Evolutionary conservation across 225 moss, liverwort and hornwort genomes (phyloP), one percentile per base, ranked within the genome.

Genomic region (Straminergon stramineum): DNA sequence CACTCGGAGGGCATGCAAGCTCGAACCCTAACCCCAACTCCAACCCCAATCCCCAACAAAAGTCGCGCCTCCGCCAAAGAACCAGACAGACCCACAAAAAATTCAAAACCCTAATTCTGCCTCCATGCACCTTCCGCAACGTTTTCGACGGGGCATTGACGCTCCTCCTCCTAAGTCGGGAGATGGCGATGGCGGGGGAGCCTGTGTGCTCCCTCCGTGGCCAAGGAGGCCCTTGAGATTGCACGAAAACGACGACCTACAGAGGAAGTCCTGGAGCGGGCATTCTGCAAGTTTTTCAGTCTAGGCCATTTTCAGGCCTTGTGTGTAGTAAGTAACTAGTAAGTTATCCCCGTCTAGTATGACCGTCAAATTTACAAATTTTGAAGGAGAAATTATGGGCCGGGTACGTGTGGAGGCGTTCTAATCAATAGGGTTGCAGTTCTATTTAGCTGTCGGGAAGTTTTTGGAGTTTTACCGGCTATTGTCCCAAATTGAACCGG

Each of bases 11-110:
- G 75, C 78, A 89, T 86, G 78, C 89, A 68, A 87, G 30, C 45
- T n/a, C 56, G 4, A 88, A 89, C 92, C 91, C 92, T 89, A 92
- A 86, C 17, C 51, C 67, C 8, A 82, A 87, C 89, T 84, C 92
- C 81, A 92, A 63, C 48, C 81, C 48, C 57, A 76, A 37, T 34
- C 62, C 56, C 43, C 17, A 8, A n/a, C 35, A 23, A 35, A 53
- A 45, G 1, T 17, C 37, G 11, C 81, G 6, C 16, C 13, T 23
- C 16, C 64, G 7, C 30, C 3, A 57, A 43, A 75, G 26, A 64
- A 60, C 9, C 74, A 22, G 14, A 62, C 23, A 14, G 10, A 41
- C 22, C 13, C 52, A 16, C 20, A 3, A 30, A 62, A 7, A n/a
- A 61, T 17, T 19, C 20, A 15, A 9, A 90, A 90, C 92, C 92